phyloP scores from a whole-genome alignment of 768 basidiomycete species.

The Rhodotorula toruloides region DNA sequence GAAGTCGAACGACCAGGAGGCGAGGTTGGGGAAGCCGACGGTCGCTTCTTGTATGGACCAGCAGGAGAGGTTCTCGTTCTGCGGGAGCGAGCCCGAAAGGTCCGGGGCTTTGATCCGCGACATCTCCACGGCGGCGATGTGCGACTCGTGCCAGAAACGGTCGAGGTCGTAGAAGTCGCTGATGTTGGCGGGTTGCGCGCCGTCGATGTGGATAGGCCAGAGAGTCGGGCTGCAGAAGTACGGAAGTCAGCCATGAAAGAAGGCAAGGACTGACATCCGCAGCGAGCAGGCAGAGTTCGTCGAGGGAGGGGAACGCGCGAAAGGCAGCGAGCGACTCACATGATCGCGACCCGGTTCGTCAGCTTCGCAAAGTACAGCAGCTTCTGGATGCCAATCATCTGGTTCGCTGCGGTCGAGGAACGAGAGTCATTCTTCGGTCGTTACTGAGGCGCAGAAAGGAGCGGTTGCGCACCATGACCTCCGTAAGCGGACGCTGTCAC shows the following conservation, averaged over 20 bases:
- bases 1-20: conserved; percentile 21
- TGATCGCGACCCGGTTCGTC: conserved; percentile 34
- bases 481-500: conserved; percentile 24
- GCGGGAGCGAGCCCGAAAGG: background rate
- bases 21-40: conserved; percentile 25
- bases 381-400: conserved; percentile 32
- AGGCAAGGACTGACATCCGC: too few relatives aligned
- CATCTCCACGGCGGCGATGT: conserved; percentile 32
- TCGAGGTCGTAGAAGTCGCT: conserved; percentile 35
- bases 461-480: conserved; percentile 25
- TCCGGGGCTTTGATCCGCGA: conserved; percentile 13
- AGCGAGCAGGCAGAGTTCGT: too few relatives aligned
- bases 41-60: conserved; percentile 33
- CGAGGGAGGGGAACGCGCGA: too few relatives aligned
- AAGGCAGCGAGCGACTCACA: conserved; percentile 7
- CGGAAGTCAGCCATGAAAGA: too few relatives aligned
- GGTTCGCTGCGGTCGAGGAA: conserved; percentile 23
- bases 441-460: background rate
- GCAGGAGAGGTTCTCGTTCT: conserved; percentile 31
- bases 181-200: conserved; percentile 13
- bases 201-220: conserved; percentile 34
- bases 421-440: too few relatives aligned
- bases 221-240: conserved; percentile 17
- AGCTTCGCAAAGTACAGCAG: conserved; percentile 33
- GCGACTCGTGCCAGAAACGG: conserved; percentile 28